Conservation (phyloP, 768 basidiomycete genomes). For the Fistulinella prunicolor region DNA sequence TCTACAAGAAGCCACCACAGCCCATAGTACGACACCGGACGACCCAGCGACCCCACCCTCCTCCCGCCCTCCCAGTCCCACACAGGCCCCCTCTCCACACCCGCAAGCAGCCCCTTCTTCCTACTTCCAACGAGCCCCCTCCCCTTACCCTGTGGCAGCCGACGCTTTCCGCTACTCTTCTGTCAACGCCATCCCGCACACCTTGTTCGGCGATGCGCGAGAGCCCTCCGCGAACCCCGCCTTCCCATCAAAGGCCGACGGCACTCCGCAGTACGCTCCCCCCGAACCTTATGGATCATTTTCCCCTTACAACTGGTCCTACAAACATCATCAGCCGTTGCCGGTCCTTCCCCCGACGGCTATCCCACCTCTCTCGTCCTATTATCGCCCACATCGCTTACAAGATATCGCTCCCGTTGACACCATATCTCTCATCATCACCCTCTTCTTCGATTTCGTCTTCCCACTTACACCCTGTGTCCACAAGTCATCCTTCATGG, state of each 20-base stretch:
- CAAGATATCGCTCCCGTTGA: slow-evolving; percentile 82
- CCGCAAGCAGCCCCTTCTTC: slow-evolving; percentile 23
- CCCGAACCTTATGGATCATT: slow-evolving; percentile 60
- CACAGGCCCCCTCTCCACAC: slow-evolving; percentile 43
- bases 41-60: slow-evolving; percentile 45
- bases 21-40: slow-evolving; percentile 39
- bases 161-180: slow-evolving; percentile 61
- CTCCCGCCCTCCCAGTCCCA: slow-evolving; percentile 45
- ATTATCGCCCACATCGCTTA: slow-evolving; percentile 71
- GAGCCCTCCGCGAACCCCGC: slow-evolving; percentile 34
- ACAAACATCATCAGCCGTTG: slow-evolving; percentile 56
- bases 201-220: slow-evolving; percentile 39
- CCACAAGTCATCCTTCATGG: slow-evolving; percentile 89
- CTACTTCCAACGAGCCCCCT: slow-evolving; percentile 56
- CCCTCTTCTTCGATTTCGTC: slow-evolving; percentile 91
- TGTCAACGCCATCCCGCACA: slow-evolving; percentile 31
- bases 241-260: slow-evolving; percentile 42
- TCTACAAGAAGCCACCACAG: slow-evolving; percentile 73
- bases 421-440: slow-evolving; percentile 76
- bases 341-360: slow-evolving; percentile 42
- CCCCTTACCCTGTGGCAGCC: slow-evolving; percentile 67
- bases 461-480: slow-evolving; percentile 89
- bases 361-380: slow-evolving; percentile 63
- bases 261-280: slow-evolving; percentile 39
- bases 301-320: slow-evolving; percentile 68